phyloP scores from a whole-genome alignment of 192 early-diverging fungal species.

The Umbelopsis sp. region DNA sequence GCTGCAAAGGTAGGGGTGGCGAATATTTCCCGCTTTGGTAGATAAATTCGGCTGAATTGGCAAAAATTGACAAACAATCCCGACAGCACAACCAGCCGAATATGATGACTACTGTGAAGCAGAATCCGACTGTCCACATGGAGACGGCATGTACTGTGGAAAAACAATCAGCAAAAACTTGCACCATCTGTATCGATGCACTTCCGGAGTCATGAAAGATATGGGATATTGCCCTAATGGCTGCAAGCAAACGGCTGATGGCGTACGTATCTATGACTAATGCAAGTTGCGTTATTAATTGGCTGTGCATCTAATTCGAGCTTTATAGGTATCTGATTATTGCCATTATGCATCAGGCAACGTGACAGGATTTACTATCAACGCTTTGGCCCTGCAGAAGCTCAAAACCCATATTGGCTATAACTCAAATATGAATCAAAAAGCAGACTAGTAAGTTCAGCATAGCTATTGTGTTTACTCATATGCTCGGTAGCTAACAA shows the following conservation, averaged over 20 bases:
- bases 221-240: constrained; percentile 25
- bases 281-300: not conserved
- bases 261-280: not conserved
- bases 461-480: not conserved
- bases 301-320: not conserved
- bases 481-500: not conserved
- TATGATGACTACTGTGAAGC: constrained; percentile 23
- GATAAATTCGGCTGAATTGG: too few relatives aligned
- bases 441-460: constrained; percentile 4
- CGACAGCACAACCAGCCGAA: constrained; percentile 8
- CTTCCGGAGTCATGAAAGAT: not conserved
- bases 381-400: constrained; percentile 13
- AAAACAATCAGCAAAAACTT: not conserved
- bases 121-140: constrained; percentile 20
- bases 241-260: constrained; percentile 9
- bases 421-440: not conserved
- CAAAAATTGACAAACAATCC: not conserved
- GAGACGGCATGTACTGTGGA: constrained; percentile 26
- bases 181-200: constrained; percentile 23
- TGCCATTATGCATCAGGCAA: not conserved
- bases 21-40: not conserved
- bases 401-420: constrained; percentile 19
- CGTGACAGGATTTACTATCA: constrained; percentile 7
- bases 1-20: constrained; percentile 21
- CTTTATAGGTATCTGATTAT: not conserved